These are phyloP conservation scores for Dryadomyces quercus-mongolicae DNA, from an alignment of 2,329 filamentous ascomycete genomes.

Conservation along the genomic window DNA sequence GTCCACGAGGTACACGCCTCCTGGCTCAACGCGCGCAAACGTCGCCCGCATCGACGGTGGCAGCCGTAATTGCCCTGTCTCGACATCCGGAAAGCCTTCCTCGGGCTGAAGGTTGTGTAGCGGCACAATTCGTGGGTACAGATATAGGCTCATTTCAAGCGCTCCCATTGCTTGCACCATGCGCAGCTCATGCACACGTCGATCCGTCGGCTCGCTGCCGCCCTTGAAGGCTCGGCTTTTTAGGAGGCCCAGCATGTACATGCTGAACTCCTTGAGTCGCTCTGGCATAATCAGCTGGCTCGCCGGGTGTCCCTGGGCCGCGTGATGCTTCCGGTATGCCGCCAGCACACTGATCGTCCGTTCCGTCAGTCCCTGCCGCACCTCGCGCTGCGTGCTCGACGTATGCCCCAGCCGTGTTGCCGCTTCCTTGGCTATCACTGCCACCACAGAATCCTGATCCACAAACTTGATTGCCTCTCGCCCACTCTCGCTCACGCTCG, in stretches of 20 bases:
- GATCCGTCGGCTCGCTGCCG: slow-evolving; percentile 80
- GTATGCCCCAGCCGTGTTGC: slow-evolving; percentile 64
- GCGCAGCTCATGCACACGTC: slow-evolving; percentile 81
- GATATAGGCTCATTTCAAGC: slow-evolving; percentile 75
- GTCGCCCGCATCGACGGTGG: slow-evolving; percentile 70
- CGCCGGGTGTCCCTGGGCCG: slow-evolving; percentile 68
- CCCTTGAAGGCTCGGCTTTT: slow-evolving; percentile 92
- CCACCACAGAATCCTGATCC: slow-evolving; percentile 87
- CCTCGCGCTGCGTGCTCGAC: slow-evolving; percentile 70
- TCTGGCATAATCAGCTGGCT: slow-evolving; percentile 92
- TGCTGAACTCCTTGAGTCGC: slow-evolving; percentile 88
- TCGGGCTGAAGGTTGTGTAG: slow-evolving; percentile 79
- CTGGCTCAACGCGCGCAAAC: slow-evolving; percentile 80
- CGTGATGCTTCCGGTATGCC: slow-evolving; percentile 85
- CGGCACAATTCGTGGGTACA: slow-evolving; percentile 88
- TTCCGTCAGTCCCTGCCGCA: slow-evolving; percentile 72
- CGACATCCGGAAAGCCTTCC: slow-evolving; percentile 81
- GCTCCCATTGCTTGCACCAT: slow-evolving; percentile 82
- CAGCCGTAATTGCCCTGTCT: slow-evolving; percentile 77
- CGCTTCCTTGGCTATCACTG: slow-evolving; percentile 85
- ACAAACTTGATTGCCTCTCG: slow-evolving; percentile 83
- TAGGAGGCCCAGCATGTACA: slow-evolving; percentile 85
- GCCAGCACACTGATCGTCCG: slow-evolving; percentile 88
- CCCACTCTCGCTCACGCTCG: slow-evolving; percentile 76
- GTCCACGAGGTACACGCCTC: slow-evolving; percentile 88